Evolutionary conservation across 352 stramenopile species (phyloP), one percentile per base, ranked within the genome.

Genomic region (Phytophthora multivora): DNA sequence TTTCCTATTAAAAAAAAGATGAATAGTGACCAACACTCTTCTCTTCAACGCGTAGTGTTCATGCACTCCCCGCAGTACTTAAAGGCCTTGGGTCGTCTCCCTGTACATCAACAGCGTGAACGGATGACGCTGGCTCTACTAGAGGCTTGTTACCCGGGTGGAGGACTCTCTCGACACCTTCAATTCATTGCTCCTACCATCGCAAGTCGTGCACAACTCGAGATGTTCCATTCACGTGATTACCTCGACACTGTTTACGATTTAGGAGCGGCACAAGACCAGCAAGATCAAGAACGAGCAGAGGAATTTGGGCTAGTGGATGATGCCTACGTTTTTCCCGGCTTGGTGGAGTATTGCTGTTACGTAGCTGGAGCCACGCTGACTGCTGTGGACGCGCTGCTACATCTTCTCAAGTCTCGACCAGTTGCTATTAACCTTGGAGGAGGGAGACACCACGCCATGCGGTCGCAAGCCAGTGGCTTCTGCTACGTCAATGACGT

Each of bases 401-500:
- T 59, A 4, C 61, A 76, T 65, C 54, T 83, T 10, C 63, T 78
- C 15, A 12, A 33, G 2, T 45, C 57, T n/a, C 62, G 45, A 23
- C 40, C 36, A 69, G 97, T 99, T 63, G 89, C 79, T 48, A 97
- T 99, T 49, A 99, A 99, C 77, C 99, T 96, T 95, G 89, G 86
- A 9, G 97, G 97, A n/a, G 97, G 97, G 15, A 71, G 99, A 28
- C 97, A 99, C 69, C 97, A 99, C 73, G 96, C 97, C 5, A 99
- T 99, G 75, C 99, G 99, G 69, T 79, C 76, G 3, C 95, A 98
- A 63, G 95, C 90, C 4, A 87, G 71, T 9, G 89, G 88, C 1
- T 98, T 98, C 63, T 98, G 94, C 72, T 98, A 98, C 76, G 86
- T 98, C 40, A 98, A 99, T 60, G 97, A 99, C 78, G 98, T 98